Evolutionary conservation across 192 early-diverging fungal species (phyloP).

Genomic region (Lobosporangium transversale): DNA sequence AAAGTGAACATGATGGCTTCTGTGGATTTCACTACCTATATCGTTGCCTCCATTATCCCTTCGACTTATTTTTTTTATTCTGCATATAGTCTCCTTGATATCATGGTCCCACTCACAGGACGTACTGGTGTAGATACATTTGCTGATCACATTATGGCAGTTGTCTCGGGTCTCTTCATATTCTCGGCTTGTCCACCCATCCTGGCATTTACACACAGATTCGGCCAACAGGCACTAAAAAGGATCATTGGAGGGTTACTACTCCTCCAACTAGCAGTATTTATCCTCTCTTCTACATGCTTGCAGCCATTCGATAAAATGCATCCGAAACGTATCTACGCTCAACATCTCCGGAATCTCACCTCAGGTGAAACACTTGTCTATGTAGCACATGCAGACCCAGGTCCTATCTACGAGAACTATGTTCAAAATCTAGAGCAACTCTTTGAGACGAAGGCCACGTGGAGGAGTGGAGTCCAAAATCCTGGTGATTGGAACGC

Average conservation of each 20-base stretch:
- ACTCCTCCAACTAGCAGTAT: conserved; percentile 41
- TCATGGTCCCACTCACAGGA: conserved; percentile 72
- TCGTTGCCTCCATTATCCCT: conserved; percentile 17
- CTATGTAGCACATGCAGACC: conserved; percentile 67
- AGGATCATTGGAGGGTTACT: conserved; percentile 30
- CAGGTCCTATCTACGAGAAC: conserved; percentile 54
- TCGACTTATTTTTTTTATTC: conserved; percentile 49
- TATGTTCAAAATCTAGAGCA: conserved; percentile 55
- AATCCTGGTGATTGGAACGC: conserved; percentile 65
- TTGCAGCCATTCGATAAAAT: conserved; percentile 62
- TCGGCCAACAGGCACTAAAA: conserved; percentile 40
- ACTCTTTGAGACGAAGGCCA: conserved; percentile 48
- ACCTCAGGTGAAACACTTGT: conserved; percentile 66
- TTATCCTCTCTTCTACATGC: conserved; percentile 16
- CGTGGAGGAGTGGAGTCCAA: conserved; percentile 22
- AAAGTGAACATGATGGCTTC: not conserved
- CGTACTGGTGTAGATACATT: conserved; percentile 70
- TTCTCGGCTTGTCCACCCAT: conserved; percentile 53
- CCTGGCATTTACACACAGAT: conserved; percentile 60
- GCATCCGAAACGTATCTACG: conserved; percentile 71
- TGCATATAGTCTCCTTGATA: conserved; percentile 54
- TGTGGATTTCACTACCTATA: conserved; percentile 42
- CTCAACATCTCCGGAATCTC: conserved; percentile 69
- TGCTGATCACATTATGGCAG: conserved; percentile 66
- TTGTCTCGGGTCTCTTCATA: conserved; percentile 59